These are phyloP conservation scores for Leccinellum rugosiceps DNA, from an alignment of 768 basidiomycete species.

Conservation along the genomic window DNA sequence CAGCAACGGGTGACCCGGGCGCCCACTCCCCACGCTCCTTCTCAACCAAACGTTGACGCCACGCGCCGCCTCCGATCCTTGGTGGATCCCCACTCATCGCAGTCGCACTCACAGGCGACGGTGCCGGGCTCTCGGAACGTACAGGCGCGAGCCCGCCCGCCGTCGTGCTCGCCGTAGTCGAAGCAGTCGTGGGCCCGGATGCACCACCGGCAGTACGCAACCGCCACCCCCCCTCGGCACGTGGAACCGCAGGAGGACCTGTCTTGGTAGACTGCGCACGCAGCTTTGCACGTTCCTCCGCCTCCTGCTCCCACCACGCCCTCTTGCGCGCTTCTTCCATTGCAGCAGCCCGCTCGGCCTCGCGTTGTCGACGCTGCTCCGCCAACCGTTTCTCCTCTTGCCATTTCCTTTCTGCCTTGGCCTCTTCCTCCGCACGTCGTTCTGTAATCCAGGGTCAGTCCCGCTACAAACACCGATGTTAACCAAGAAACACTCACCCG, in stretches of 20 bases:
- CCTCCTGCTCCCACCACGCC: slow-evolving; percentile 68
- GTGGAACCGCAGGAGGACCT: slow-evolving; percentile 20
- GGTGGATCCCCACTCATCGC: not conserved
- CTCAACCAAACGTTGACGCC: slow-evolving; percentile 47
- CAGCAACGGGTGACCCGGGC: slow-evolving; percentile 10
- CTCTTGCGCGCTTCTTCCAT: slow-evolving; percentile 47
- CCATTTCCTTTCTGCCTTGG: slow-evolving; percentile 49
- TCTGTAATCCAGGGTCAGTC: slow-evolving; percentile 32
- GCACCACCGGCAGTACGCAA: slow-evolving; percentile 21
- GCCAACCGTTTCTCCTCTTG: slow-evolving; percentile 58
- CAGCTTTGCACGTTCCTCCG: slow-evolving; percentile 42
- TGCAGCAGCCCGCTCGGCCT: too few species aligned
- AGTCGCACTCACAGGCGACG: slow-evolving; percentile 14
- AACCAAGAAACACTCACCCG: slow-evolving; percentile 35
- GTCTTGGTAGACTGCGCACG: slow-evolving; percentile 31
- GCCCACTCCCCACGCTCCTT: not conserved
- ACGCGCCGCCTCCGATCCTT: slow-evolving; percentile 38
- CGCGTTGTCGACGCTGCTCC: slow-evolving; percentile 14
- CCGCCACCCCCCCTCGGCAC: slow-evolving; percentile 21
- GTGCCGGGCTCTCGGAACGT: slow-evolving; percentile 55
- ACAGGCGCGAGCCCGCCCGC: slow-evolving; percentile 30
- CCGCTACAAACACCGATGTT: too few species aligned
- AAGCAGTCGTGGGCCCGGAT: slow-evolving; percentile 3
- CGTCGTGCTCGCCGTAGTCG: too few species aligned
- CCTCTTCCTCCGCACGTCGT: slow-evolving; percentile 56